Conservation (phyloP, 495 filamentous ascomycete species). For the Penicillium argentinense region DNA sequence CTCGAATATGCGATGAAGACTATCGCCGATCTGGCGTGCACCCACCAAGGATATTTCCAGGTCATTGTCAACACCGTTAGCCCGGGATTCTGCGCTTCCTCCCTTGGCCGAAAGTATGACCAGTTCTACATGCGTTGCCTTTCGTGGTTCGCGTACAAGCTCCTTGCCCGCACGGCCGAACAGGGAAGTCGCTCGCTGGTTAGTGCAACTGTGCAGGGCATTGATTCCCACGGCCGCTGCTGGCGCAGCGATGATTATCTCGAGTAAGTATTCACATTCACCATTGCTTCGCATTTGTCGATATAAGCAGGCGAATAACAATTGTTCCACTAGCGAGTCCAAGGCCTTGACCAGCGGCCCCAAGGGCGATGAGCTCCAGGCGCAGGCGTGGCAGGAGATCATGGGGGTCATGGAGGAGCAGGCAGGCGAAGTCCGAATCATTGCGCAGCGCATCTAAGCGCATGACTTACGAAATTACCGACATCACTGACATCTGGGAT, state of each 20-base stretch:
- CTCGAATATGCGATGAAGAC: conserved; percentile 45
- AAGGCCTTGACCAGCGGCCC: conserved; percentile 31
- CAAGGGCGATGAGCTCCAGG: conserved; percentile 36
- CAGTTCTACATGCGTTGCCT: conserved; percentile 37
- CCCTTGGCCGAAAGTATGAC: conserved; percentile 40
- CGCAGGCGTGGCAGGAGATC: conserved; percentile 44
- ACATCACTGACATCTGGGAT: too few species aligned
- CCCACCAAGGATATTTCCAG: conserved; percentile 35
- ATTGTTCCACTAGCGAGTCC: conserved; percentile 38
- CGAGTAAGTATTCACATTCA: conserved; percentile 31
- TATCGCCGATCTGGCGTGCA: conserved; percentile 31
- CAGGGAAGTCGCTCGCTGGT: conserved; percentile 51
- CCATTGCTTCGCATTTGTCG: neutral
- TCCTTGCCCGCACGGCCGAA: conserved; percentile 50
- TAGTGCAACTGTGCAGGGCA: conserved; percentile 48
- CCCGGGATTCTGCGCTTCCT: conserved; percentile 43
- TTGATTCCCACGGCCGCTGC: conserved; percentile 50
- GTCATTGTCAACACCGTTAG: conserved; percentile 48
- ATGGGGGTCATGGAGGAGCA: conserved; percentile 31
- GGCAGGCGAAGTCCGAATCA: conserved; percentile 21
- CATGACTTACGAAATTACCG: too few species aligned
- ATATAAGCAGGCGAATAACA: conserved; percentile 1
- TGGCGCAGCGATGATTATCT: conserved; percentile 50
- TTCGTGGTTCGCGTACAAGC: conserved; percentile 34
- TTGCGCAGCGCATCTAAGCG: neutral